A percentile compares a stretch with the other conserved stretches of the same genome.
phyloP scores from a whole-genome alignment of 2,329 filamentous ascomycete genomes.

The Scorias spongiosa region DNA sequence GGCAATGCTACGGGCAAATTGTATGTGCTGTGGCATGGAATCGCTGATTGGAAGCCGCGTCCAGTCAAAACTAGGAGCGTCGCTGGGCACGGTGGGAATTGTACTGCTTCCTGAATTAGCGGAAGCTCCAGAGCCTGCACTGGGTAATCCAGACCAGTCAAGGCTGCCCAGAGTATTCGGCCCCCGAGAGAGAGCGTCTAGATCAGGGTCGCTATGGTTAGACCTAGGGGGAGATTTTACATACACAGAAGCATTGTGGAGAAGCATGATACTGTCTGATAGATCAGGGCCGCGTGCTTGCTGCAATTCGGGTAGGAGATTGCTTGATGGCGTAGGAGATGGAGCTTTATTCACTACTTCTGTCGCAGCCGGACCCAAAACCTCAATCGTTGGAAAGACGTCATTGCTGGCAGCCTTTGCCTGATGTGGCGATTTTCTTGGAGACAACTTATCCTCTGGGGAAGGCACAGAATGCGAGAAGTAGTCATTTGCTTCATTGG shows the following conservation, averaged over 20 bases:
- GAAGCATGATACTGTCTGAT: slow-evolving; percentile 1
- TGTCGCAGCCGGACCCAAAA: neutral
- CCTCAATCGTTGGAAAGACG: neutral
- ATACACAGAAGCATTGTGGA: slow-evolving; percentile 2
- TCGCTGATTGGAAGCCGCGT: slow-evolving; percentile 52
- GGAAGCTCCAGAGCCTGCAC: slow-evolving; percentile 21
- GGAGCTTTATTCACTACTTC: neutral
- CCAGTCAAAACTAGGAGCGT: slow-evolving; percentile 58
- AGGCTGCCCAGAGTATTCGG: neutral
- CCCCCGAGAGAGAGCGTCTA: neutral
- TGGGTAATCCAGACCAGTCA: neutral
- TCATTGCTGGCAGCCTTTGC: neutral
- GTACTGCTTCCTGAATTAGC: slow-evolving; percentile 17
- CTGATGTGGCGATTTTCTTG: neutral
- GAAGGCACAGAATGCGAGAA: neutral
- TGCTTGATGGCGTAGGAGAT: neutral
- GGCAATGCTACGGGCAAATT: slow-evolving; percentile 54
- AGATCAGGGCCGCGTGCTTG: neutral
- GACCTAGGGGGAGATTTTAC: slow-evolving; percentile 22
- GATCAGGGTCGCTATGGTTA: neutral
- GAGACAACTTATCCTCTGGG: neutral
- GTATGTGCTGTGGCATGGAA: slow-evolving; percentile 53
- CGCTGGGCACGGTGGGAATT: slow-evolving; percentile 11
- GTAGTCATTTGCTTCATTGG: neutral
- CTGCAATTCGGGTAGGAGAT: neutral